These are phyloP conservation scores for Monosporozyma aquatica DNA, from an alignment of 805 yeast genomes.

Conservation along the genomic window DNA sequence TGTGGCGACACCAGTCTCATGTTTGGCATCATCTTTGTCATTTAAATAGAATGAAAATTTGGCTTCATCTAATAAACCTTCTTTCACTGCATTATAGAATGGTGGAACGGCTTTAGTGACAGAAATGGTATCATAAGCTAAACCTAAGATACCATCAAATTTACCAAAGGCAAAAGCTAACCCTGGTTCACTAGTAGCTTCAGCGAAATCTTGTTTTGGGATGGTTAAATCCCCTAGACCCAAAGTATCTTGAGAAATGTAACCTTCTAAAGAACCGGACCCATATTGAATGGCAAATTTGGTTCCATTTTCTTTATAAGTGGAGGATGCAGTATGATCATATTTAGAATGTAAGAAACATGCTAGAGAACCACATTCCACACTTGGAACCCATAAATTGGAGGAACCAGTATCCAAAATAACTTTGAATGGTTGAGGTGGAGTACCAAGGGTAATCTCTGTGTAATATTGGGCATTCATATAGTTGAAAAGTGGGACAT, in stretches of 20 bases:
- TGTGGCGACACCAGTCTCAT: slow-evolving; percentile 83
- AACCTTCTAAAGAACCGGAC: slow-evolving; percentile 88
- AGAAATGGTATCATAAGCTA: slow-evolving; percentile 86
- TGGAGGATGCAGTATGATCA: slow-evolving; percentile 71
- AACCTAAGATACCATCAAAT: slow-evolving; percentile 94
- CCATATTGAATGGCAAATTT: slow-evolving; percentile 85
- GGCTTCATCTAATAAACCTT: slow-evolving; percentile 73
- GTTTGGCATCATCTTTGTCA: slow-evolving; percentile 55
- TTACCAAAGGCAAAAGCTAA: slow-evolving; percentile 97
- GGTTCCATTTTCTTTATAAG: slow-evolving; percentile 81
- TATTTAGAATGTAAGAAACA: slow-evolving; percentile 91
- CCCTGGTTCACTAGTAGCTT: slow-evolving; percentile 96
- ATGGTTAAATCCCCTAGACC: slow-evolving; percentile 68
- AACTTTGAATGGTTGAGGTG: slow-evolving; percentile 88
- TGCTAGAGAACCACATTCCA: slow-evolving; percentile 85
- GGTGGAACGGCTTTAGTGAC: slow-evolving; percentile 91
- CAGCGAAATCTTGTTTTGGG: slow-evolving; percentile 89
- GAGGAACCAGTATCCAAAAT: slow-evolving; percentile 94
- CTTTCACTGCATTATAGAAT: slow-evolving; percentile 74
- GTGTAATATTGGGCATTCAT: slow-evolving; percentile 94
- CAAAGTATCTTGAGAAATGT: slow-evolving; percentile 76
- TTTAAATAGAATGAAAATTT: slow-evolving; percentile 90
- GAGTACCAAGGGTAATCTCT: slow-evolving; percentile 85
- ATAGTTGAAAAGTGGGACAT: slow-evolving; percentile 84
- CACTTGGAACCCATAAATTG: slow-evolving; percentile 92